A percentile compares a stretch with the other conserved stretches of the same genome.
Conservation (phyloP, 768 basidiomycete genomes). For the Zangia roseola region DNA sequence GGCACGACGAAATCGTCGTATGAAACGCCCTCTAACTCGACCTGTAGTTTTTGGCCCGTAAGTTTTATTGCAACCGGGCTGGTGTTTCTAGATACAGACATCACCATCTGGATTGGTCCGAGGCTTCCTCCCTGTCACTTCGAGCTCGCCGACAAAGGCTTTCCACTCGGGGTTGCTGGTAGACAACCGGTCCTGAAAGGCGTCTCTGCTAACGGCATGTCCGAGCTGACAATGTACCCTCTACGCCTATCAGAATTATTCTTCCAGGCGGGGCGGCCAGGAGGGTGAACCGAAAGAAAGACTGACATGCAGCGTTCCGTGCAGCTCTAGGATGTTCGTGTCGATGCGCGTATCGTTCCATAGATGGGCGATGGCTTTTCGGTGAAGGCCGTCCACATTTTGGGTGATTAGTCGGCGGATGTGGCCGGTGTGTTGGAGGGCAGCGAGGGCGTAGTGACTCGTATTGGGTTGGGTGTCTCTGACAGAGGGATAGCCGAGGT, state of each 20-base stretch:
- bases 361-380: slow-evolving; percentile 62
- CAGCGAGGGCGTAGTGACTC: slow-evolving; percentile 84
- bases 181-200: slow-evolving; percentile 75
- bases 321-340: slow-evolving; percentile 71
- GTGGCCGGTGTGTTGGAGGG: slow-evolving; percentile 67
- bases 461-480: slow-evolving; percentile 83
- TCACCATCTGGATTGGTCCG: slow-evolving; percentile 95
- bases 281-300: background rate
- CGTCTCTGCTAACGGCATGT: slow-evolving; percentile 63
- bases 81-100: slow-evolving; percentile 44
- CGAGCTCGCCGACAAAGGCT: slow-evolving; percentile 61
- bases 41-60: too few relatives aligned
- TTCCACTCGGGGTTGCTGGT: slow-evolving; percentile 79
- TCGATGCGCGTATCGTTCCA: slow-evolving; percentile 37
- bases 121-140: slow-evolving; percentile 53
- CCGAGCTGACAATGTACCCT: slow-evolving; percentile 76
- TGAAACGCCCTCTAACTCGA: slow-evolving; percentile 74
- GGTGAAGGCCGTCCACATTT: slow-evolving; percentile 94
- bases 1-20: slow-evolving; percentile 82
- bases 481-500: slow-evolving; percentile 84
- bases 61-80: too few relatives aligned
- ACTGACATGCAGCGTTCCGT: slow-evolving; percentile 82
- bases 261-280: background rate
- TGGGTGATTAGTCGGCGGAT: slow-evolving; percentile 73
- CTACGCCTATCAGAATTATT: slow-evolving; percentile 25